Base-by-base conservation (phyloP, 345 rosid genomes). In the Populus alba region DNA sequence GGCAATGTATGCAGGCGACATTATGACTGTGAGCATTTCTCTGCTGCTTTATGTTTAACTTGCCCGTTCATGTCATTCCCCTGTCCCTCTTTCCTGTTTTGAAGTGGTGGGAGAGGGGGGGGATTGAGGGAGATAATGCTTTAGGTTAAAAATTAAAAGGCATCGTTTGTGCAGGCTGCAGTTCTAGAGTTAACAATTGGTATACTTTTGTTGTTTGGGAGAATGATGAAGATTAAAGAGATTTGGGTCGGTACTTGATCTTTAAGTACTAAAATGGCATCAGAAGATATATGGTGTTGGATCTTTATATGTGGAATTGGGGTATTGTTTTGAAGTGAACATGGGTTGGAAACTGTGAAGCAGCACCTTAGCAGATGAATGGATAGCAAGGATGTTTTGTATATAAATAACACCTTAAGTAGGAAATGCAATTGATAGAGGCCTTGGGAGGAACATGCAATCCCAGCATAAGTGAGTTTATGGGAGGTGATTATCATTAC, bases 1-100 rank as follows among this genome's bases (percentile, higher is more conserved):
- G 81, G 93, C 98, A 49, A 93, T 93, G 99, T 95, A 93, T 81
- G 94, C 96, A 7, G 99, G 99, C 7, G 97, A 95, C 84, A 89
- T 92, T 66, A 95, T 92, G 98, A 95, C 98, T 10, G 99, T 95
- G 84, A 85, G 84, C 70, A 75, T 80, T 12, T 76, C 33, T 72
- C 7, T 31, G 38, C n/a, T 29, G 49, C 68, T 25, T 17, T 17
- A 41, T 59, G 37, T 33, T 17, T 25, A 22, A 13, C 27, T 2
- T 65, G 25, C 27, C n/a, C 3, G 22, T 41, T 43, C 61, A 47
- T 16, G 6, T 3, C 66, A 16, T 31, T 5, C 11, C 31, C 43
- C 27, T 25, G 15, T 11, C 45, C 3, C 25, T 23, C 22, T 22
- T 75, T 8, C 9, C 16, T 73, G 15, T 23, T 53, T 33, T n/a